Evolutionary conservation across 2,329 filamentous ascomycete species (phyloP).

Genomic region (Aureobasidium sp.): DNA sequence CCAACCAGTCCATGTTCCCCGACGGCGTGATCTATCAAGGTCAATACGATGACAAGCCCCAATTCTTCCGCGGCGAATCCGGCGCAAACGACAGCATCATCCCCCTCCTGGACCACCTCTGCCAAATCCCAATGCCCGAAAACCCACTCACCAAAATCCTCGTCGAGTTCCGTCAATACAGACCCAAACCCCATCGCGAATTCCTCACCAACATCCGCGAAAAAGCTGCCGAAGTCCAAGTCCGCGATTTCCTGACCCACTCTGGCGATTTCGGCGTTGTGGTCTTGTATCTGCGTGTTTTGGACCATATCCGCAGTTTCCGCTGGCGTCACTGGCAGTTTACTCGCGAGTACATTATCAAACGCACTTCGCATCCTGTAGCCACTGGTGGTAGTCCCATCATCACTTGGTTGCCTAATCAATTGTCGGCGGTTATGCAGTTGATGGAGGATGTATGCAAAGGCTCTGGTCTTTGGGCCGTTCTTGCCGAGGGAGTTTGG

Average conservation of each 20-base stretch:
- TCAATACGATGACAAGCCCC: slow-evolving; percentile 54
- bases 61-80: slow-evolving; percentile 83
- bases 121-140: slow-evolving; percentile 77
- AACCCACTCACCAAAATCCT: slow-evolving; percentile 86
- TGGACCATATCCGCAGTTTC: slow-evolving; percentile 73
- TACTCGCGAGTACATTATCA: slow-evolving; percentile 75
- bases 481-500: slow-evolving; percentile 34
- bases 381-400: slow-evolving; percentile 76
- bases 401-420: slow-evolving; percentile 77
- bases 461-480: slow-evolving; percentile 37
- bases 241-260: slow-evolving; percentile 47
- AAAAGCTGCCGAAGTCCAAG: slow-evolving; percentile 42
- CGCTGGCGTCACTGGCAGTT: slow-evolving; percentile 82
- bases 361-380: slow-evolving; percentile 65
- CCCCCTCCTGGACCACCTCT: slow-evolving; percentile 78
- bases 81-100: slow-evolving; percentile 92
- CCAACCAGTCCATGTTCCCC: slow-evolving; percentile 88
- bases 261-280: slow-evolving; percentile 17
- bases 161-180: slow-evolving; percentile 79
- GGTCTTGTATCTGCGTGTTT: slow-evolving; percentile 37
- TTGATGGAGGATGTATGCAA: slow-evolving; percentile 57
- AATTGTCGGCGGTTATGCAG: slow-evolving; percentile 64
- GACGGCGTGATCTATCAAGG: slow-evolving; percentile 85
- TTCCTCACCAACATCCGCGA: slow-evolving; percentile 67
- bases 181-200: slow-evolving; percentile 78